Evolutionary conservation across 2,329 filamentous ascomycete species (phyloP), one percentile per base, ranked within the genome.

Genomic region (Cordyceps farinosa): DNA sequence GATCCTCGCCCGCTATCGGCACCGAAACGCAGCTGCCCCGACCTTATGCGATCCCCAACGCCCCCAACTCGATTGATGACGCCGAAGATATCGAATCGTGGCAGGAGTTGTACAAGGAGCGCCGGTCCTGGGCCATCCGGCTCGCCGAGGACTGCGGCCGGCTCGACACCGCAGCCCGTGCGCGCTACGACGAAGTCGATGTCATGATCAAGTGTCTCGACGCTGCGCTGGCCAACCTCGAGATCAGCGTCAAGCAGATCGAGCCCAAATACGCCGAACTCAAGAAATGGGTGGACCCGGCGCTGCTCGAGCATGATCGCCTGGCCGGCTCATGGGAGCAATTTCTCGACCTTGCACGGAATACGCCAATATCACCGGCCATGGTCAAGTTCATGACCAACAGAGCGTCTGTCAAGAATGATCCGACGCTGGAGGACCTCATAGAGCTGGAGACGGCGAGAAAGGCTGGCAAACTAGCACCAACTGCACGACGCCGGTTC

Each of bases 161-260:
- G 56, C 88, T 92, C 79, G 86, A 87, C 58, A 78, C 80, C 59
- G 77, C 82, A 66, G 82, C 87, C 27, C 81, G 86, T 69, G 82
- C 87, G 62, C 84, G 90, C 67, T 90, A 91, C 71, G 80, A 81
- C 59, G 90, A 93, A 75, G 88, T 90, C 71, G 85, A 88, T 55
- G 86, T 90, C 59, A 92, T 96, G 74, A 82, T 91, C 71, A 87
- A 88, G 65, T 93, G 90, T 64, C 83, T 96, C 55, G 88, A 91
- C 66, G 91, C 95, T 32, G 95, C 94, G 7, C 87, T 97, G 29
- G 88, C 89, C 66, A 99, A 97, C 70, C 83, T 94, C 62, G 88
- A 92, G 70, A 84, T 87, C 22, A 90, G 91, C 72, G 84, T 93
- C 61, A 88, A 86, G 67, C 84, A 82, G 50, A 81, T 92, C 66